A percentile compares a stretch with the other conserved stretches of the same genome.
phyloP scores from a whole-genome alignment of 2,329 filamentous ascomycete species.

The Rhytidhysteron rufulum region DNA sequence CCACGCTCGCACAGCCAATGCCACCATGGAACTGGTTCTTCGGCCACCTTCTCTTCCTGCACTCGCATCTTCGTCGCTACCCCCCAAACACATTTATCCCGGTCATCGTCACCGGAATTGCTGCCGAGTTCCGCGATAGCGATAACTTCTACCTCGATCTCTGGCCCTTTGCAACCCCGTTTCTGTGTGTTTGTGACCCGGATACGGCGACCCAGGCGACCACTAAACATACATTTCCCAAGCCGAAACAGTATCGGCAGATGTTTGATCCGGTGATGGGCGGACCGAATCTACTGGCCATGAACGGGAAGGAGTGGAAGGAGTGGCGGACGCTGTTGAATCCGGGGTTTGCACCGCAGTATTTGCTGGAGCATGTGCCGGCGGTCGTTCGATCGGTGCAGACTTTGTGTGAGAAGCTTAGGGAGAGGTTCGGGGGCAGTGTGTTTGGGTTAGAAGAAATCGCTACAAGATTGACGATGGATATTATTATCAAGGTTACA shows the following conservation, averaged over 20 bases:
- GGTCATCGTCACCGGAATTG: background rate
- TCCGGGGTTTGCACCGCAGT: slow-evolving; percentile 5
- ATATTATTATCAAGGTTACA: slow-evolving; percentile 1
- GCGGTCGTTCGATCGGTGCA: slow-evolving; percentile 3
- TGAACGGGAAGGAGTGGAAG: slow-evolving; percentile 5
- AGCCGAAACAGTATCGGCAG: slow-evolving; percentile 22
- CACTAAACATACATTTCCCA: slow-evolving; percentile 30
- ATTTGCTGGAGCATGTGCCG: slow-evolving; percentile 3
- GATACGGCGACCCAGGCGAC: slow-evolving; percentile 42
- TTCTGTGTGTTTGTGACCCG: slow-evolving; percentile 17
- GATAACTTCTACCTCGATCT: slow-evolving; percentile 61
- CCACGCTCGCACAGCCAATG: background rate
- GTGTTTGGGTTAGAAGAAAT: slow-evolving; percentile 1
- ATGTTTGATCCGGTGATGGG: slow-evolving; percentile 4
- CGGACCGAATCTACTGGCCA: slow-evolving; percentile 6
- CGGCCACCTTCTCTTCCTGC: background rate
- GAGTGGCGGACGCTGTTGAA: slow-evolving; percentile 6
- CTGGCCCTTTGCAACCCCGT: slow-evolving; percentile 56
- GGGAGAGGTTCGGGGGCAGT: background rate
- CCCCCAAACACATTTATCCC: background rate
- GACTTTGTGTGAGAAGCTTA: slow-evolving; percentile 4
- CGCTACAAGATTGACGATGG: slow-evolving; percentile 1
- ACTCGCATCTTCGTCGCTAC: background rate
- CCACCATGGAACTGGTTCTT: background rate
- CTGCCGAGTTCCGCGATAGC: slow-evolving; percentile 59